Conservation (phyloP, 331 rosid species). For the Stylosanthes scabra region DNA sequence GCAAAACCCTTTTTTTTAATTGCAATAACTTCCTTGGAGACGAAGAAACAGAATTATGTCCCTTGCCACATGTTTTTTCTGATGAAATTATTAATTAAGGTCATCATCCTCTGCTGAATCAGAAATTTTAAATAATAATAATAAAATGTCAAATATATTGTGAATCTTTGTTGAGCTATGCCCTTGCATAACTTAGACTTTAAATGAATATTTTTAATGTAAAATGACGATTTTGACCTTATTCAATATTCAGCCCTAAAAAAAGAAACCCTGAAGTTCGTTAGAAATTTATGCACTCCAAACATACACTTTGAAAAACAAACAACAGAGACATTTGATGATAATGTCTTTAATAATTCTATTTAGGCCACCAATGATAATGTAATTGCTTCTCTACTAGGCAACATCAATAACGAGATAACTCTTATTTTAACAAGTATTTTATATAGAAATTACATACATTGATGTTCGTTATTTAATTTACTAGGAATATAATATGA, state of each 20-base stretch:
- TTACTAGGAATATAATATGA: too few relatives aligned
- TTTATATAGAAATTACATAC: too few relatives aligned
- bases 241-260: too few relatives aligned
- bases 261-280: too few relatives aligned
- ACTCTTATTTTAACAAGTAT: too few relatives aligned
- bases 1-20: too few relatives aligned
- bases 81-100: background rate
- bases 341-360: background rate
- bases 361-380: background rate
- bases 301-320: too few relatives aligned
- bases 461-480: too few relatives aligned
- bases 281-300: too few relatives aligned
- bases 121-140: background rate
- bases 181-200: background rate
- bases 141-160: background rate
- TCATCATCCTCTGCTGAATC: background rate
- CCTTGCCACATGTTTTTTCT: too few relatives aligned
- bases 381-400: background rate
- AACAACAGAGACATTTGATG: too few relatives aligned
- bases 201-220: background rate
- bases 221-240: background rate
- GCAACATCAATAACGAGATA: background rate
- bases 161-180: background rate
- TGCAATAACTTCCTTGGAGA: background rate
- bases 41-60: background rate